Evolutionary conservation across 345 rosid genomes (phyloP), one percentile per base, ranked within the genome.

Genomic region (Boechera stricta): DNA sequence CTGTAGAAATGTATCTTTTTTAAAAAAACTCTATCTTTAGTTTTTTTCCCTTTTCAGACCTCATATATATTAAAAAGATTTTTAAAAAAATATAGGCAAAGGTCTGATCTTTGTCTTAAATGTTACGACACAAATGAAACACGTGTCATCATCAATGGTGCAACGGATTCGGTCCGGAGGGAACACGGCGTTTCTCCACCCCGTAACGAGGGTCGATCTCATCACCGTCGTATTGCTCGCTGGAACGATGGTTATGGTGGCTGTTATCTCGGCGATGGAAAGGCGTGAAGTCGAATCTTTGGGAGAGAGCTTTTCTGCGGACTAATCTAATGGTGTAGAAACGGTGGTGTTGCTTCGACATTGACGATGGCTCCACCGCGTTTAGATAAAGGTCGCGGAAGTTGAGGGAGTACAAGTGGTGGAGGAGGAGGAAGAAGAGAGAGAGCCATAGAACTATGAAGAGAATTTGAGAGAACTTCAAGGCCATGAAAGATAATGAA

Each of bases 141-240:
- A 71, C 44, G 65, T 45, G 71, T 31, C 12, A 67, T 64, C 69
- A 77, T 93, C 88, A 84, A 85, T 91, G 98, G 82, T 93, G 98
- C 78, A 93, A 83, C 13, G 98, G 97, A 83, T 93, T 93, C 0
- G 98, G 96, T 47, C 98, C 97, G 1, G 92, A 88, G 28, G 97
- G 98, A 56, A 93, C 98, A 12, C 85, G 92, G 29, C 97, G 96
- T 83, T 93, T 93, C 82, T 93, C 87, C 16, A 87, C 87, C 13
- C 93, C 92, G 4, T 93, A 93, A 49, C 89, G 93, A 1, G 89
- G 94, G 82, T 93, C 97, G 48, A 91, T 87, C 89, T 89, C 79
- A 52, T 62, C 80, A 47, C 53, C 83, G 10, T 38, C 81, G 15
- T 62, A 33, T 64, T 65, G 29, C 42, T 66, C 47, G 31, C 33